These are phyloP conservation scores for Rhizophlyctis rosea DNA, from an alignment of 192 early-diverging fungal genomes.

Conservation along the genomic window DNA sequence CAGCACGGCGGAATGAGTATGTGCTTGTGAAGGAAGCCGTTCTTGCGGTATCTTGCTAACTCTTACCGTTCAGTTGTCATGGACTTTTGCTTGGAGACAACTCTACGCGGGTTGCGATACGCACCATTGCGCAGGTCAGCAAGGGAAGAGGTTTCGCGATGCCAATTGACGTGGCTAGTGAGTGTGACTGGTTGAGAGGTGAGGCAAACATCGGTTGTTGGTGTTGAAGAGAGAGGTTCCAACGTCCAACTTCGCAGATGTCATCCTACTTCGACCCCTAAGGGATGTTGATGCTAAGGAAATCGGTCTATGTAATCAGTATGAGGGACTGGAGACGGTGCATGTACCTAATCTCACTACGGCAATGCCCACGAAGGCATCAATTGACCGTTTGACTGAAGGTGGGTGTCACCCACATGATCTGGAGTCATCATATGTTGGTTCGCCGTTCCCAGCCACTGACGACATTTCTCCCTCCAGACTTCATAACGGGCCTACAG, in stretches of 20 bases:
- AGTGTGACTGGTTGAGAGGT: conserved; percentile 52
- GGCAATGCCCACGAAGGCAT: conserved; percentile 43
- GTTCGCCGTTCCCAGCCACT: neutral
- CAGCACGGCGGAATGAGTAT: conserved; percentile 51
- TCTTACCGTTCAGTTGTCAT: too few species aligned
- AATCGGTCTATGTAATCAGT: conserved; percentile 66
- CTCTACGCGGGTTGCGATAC: conserved; percentile 73
- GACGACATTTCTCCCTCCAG: conserved; percentile 21
- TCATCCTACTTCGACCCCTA: conserved; percentile 70
- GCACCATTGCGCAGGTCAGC: conserved; percentile 71
- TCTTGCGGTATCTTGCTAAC: too few species aligned
- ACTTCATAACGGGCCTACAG: conserved; percentile 78
- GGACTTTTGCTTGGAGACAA: conserved; percentile 74
- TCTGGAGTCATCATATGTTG: conserved; percentile 5
- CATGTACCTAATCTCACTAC: conserved; percentile 57
- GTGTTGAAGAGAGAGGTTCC: conserved; percentile 3
- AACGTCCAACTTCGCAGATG: conserved; percentile 25
- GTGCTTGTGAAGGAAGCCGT: too few species aligned
- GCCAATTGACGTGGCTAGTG: conserved; percentile 68
- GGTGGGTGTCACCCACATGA: conserved; percentile 28
- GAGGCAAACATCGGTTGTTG: conserved; percentile 8
- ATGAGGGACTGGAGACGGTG: conserved; percentile 33
- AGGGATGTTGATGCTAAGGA: conserved; percentile 80
- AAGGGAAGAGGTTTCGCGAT: conserved; percentile 85
- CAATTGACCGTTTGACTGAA: conserved; percentile 65